Percentiles rank a stretch among this genome's conserved stretches.
These are phyloP conservation scores for Verbascum thapsus DNA, from an alignment of 257 asterid species.

Conservation along the genomic window DNA sequence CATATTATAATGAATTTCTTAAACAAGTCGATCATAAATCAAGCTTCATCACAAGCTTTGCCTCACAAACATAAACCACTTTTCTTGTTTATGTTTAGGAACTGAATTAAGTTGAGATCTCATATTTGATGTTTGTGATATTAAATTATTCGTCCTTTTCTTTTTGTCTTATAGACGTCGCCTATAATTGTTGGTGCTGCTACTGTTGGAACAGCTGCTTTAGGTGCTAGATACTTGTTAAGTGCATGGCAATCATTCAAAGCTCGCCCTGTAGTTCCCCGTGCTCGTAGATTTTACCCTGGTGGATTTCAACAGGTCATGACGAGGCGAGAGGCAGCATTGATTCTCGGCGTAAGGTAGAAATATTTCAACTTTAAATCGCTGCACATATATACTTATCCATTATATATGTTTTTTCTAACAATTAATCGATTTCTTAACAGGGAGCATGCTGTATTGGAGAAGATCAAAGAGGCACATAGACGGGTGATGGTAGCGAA, in stretches of 20 bases:
- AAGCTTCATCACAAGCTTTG: too few species aligned
- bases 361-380: background rate
- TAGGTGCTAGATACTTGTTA: slow-evolving; percentile 54
- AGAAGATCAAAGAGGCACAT: slow-evolving; percentile 77
- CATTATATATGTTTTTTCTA: background rate
- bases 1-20: background rate
- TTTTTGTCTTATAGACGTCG: slow-evolving; percentile 41
- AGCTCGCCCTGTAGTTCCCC: slow-evolving; percentile 48
- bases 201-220: slow-evolving; percentile 63
- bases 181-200: slow-evolving; percentile 47
- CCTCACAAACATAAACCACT: too few species aligned
- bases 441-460: slow-evolving; percentile 53
- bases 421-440: background rate
- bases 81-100: too few species aligned
- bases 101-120: too few species aligned
- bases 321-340: slow-evolving; percentile 78
- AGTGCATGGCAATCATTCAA: slow-evolving; percentile 58
- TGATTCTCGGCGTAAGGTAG: slow-evolving; percentile 81
- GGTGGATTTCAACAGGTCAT: slow-evolving; percentile 73
- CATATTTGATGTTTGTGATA: background rate
- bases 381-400: background rate
- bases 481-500: slow-evolving; percentile 85
- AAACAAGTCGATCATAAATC: background rate
- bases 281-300: slow-evolving; percentile 53
- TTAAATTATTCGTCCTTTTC: background rate